Percentiles rank a stretch among this genome's conserved stretches.
These are phyloP conservation scores for Panicum hallii DNA, from an alignment of 202 grass and related monocot genomes.

Conservation along the genomic window DNA sequence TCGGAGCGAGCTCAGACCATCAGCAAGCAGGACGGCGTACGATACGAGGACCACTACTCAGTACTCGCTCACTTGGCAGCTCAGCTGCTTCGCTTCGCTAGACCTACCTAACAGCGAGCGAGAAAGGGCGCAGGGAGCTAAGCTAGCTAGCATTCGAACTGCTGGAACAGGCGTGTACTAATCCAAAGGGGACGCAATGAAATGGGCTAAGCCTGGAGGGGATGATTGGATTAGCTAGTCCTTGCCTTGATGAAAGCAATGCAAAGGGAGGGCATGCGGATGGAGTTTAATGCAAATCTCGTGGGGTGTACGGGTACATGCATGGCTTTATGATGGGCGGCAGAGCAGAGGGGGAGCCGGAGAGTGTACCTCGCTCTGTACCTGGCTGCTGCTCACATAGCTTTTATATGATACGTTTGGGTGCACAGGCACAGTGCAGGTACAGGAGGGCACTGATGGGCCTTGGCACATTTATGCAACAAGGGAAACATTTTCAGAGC, in stretches of 20 bases:
- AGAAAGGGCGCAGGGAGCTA: background rate
- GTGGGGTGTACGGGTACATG: background rate
- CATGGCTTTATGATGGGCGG: background rate
- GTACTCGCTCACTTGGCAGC: background rate
- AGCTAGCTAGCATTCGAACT: background rate
- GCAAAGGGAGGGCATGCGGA: background rate
- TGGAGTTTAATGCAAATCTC: constrained; percentile 40
- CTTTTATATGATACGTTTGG: background rate
- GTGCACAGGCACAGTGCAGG: constrained; percentile 3
- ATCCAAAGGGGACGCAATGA: background rate
- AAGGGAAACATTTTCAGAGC: background rate
- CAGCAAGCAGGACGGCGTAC: constrained; percentile 1
- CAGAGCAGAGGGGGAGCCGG: background rate
- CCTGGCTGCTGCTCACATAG: constrained; percentile 18
- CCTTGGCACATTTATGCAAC: background rate
- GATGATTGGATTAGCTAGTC: background rate
- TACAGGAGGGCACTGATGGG: background rate
- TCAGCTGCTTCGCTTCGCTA: background rate
- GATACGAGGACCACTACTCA: background rate
- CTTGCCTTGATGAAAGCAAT: background rate
- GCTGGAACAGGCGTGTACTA: background rate
- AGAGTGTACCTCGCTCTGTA: background rate
- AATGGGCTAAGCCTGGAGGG: background rate
- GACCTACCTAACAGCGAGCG: constrained; percentile 28
- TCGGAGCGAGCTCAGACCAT: background rate